Evolutionary conservation across 352 stramenopile genomes (phyloP).

Genomic region (Phytophthora pseudosyringae): DNA sequence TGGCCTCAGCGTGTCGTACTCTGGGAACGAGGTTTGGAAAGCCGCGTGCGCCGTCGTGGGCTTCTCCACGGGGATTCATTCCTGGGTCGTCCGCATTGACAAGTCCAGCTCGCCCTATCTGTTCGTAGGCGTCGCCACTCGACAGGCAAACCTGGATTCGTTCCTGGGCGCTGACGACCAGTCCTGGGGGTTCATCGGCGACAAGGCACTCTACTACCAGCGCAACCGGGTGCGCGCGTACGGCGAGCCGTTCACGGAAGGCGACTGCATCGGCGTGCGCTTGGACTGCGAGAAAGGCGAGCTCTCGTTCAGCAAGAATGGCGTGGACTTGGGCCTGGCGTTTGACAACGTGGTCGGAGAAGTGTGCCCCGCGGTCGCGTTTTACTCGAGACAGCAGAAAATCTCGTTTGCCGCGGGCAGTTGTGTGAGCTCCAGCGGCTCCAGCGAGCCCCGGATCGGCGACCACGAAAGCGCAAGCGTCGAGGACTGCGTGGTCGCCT

Average conservation of each 20-base stretch:
- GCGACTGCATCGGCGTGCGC: constrained; percentile 84
- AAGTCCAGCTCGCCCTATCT: constrained; percentile 96
- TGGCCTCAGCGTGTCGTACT: constrained; percentile 64
- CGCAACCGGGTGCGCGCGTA: constrained; percentile 93
- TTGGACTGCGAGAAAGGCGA: constrained; percentile 88
- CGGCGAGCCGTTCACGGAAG: constrained; percentile 85
- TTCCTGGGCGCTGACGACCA: constrained; percentile 98
- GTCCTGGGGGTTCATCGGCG: constrained; percentile 98
- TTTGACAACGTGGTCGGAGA: constrained; percentile 93
- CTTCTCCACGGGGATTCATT: constrained; percentile 80
- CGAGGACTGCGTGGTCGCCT: constrained; percentile 66
- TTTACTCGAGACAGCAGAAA: constrained; percentile 92
- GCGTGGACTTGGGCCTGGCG: constrained; percentile 79
- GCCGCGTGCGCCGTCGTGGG: constrained; percentile 74
- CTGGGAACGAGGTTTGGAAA: constrained; percentile 90
- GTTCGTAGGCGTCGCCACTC: constrained; percentile 96
- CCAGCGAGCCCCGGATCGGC: constrained; percentile 11
- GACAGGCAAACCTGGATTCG: constrained; percentile 91
- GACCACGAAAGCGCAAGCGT: constrained; percentile 41
- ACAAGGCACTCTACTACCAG: constrained; percentile 99
- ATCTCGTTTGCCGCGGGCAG: constrained; percentile 59
- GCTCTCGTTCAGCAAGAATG: constrained; percentile 92
- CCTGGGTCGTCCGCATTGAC: constrained; percentile 92
- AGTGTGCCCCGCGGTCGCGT: constrained; percentile 92
- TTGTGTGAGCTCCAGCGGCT: constrained; percentile 17